Base-by-base conservation (phyloP, 2,329 filamentous ascomycete genomes). In the Botrytis deweyae region DNA sequence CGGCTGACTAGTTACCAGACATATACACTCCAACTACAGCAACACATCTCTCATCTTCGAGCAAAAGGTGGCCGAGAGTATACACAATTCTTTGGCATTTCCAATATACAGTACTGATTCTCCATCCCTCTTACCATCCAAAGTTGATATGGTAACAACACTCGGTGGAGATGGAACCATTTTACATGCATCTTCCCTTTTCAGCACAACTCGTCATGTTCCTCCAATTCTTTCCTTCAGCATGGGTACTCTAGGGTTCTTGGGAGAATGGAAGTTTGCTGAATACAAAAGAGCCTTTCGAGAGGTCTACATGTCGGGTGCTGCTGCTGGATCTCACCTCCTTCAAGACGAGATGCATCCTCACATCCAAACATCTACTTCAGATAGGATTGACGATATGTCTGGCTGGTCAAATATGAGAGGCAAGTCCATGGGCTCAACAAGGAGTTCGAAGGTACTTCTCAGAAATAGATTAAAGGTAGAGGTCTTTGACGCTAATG, bases 161-260 rank as follows among this genome's bases (percentile, higher is more conserved):
- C 89, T 99, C 68, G 96, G 96, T 71, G 96, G 96, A 61, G 96
- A 99, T 82, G 94, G 94, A 75, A 97, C 94, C 3, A 95, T 97
- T 72, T 83, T 97, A 65, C 92, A 93, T 74, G 94, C 94, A 0
- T 92, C 93, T 3, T 95, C 92, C 72, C 87, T 98, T 8, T 98
- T 97, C 84, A 94, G 94, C 74, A 91, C 93, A 55, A 90, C 93
- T 63, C 86, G 88, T 3, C 90, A 90, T 62, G 95, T 99, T 0
- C 96, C 96, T 0, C 96, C 96, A 0, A 92, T 99, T 49, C 86
- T 99, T 12, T 94, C 93, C 1, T 99, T 99, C 81, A 97, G 94
- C 81, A 98, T 99, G 93, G 96, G 96, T 9, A 97, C 95, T 0
- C 85, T 99, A 0, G 96, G 96, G 0, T 99, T 99, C 78, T 84